Conservation (phyloP, 1,139 yeast genomes). For the Schizosaccharomyces versatilis region DNA sequence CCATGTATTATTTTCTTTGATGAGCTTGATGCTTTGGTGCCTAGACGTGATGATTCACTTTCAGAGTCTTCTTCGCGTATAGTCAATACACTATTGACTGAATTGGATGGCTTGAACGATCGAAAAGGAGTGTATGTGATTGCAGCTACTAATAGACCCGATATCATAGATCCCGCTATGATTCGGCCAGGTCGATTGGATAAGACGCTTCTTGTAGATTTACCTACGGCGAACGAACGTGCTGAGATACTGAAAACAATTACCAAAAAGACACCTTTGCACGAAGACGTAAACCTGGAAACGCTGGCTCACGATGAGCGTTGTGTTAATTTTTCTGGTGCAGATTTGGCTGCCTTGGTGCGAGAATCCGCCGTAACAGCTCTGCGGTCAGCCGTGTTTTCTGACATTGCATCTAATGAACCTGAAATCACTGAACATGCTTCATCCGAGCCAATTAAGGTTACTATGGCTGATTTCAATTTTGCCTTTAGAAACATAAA, state of each 20-base stretch:
- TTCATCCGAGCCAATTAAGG: conserved; percentile 23
- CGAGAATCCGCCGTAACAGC: conserved; percentile 86
- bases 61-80: conserved; percentile 82
- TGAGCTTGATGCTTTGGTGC: conserved; percentile 88
- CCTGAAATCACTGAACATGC: neutral
- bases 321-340: conserved; percentile 70
- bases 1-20: conserved; percentile 94
- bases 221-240: conserved; percentile 61
- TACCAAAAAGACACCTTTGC: conserved; percentile 59
- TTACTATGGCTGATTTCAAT: conserved; percentile 44
- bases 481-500: conserved; percentile 51
- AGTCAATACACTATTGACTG: conserved; percentile 81
- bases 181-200: conserved; percentile 89
- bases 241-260: conserved; percentile 62
- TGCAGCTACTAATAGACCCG: conserved; percentile 95
- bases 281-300: conserved; percentile 36
- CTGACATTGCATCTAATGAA: conserved; percentile 15
- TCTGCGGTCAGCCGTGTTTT: conserved; percentile 46
- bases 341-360: conserved; percentile 76
- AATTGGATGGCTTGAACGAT: conserved; percentile 81
- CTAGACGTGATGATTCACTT: conserved; percentile 67
- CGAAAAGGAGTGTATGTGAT: conserved; percentile 81
- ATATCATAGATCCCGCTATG: conserved; percentile 97
- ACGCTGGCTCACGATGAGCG: conserved; percentile 50
- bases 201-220: conserved; percentile 73